phyloP scores from a whole-genome alignment of 1,284 basidiomycete species.

The Cerrena zonata region DNA sequence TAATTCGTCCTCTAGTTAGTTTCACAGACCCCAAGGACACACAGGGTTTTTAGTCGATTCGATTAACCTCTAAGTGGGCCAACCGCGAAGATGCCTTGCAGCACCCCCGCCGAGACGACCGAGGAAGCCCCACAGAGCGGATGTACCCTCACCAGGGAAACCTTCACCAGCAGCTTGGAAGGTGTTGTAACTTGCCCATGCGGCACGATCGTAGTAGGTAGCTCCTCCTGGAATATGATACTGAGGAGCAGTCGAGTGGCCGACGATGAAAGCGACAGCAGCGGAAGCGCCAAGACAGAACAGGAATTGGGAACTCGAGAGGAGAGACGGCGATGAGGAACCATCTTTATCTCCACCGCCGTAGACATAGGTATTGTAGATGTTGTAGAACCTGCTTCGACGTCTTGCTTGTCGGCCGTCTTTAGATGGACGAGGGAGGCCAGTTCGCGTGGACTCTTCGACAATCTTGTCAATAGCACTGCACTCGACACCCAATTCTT shows the following conservation, averaged over 20 bases:
- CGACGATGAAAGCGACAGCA: constrained; percentile 48
- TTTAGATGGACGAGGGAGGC: constrained; percentile 28
- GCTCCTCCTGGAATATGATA: constrained; percentile 60
- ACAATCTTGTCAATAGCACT: constrained; percentile 71
- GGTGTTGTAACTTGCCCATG: constrained; percentile 71
- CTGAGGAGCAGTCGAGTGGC: constrained; percentile 53
- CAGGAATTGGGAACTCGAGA: constrained; percentile 35
- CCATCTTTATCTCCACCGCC: constrained; percentile 34
- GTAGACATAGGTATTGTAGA: constrained; percentile 77
- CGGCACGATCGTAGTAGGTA: constrained; percentile 69
- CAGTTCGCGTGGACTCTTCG: constrained; percentile 42
- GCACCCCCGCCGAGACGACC: constrained; percentile 64
- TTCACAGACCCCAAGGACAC: not conserved
- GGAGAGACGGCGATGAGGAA: not conserved
- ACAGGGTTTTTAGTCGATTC: not conserved
- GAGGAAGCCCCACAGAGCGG: constrained; percentile 54
- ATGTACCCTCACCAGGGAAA: constrained; percentile 43
- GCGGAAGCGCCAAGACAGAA: constrained; percentile 54
- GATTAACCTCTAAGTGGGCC: constrained; percentile 61
- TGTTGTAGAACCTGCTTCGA: constrained; percentile 65
- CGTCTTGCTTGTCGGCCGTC: constrained; percentile 29
- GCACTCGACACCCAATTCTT: constrained; percentile 71
- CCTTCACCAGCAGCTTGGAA: constrained; percentile 65
- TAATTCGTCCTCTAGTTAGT: not conserved
- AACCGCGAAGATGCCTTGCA: constrained; percentile 64